Conservation (phyloP, 768 basidiomycete species). For the Mycena pura region DNA sequence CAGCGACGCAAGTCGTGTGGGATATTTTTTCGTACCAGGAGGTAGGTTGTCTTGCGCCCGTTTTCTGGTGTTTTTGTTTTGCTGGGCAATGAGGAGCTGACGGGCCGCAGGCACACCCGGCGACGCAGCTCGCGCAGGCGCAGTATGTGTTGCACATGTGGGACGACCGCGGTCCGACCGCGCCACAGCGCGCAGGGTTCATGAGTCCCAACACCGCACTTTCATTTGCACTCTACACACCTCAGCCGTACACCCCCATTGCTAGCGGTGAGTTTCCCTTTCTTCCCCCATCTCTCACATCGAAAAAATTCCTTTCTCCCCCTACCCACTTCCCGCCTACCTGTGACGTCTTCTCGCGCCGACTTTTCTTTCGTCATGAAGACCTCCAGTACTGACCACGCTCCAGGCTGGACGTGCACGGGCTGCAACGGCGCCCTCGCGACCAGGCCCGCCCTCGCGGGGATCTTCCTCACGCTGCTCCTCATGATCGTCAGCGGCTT, state of each 20-base stretch:
- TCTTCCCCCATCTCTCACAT: not conserved
- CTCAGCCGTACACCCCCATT: slow-evolving; percentile 72
- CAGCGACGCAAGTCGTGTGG: slow-evolving; percentile 79
- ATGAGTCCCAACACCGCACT: slow-evolving; percentile 73
- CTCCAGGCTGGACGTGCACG: slow-evolving; percentile 30
- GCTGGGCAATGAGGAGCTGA: not conserved
- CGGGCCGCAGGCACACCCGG: slow-evolving; percentile 41
- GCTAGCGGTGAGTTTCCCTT: slow-evolving; percentile 48
- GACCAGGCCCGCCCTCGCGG: slow-evolving; percentile 62
- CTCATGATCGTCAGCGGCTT: slow-evolving; percentile 74
- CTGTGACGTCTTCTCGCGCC: no score
- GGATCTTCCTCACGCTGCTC: slow-evolving; percentile 60
- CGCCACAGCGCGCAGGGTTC: slow-evolving; percentile 64
- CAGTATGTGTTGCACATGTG: slow-evolving; percentile 82
- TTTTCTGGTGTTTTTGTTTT: not conserved
- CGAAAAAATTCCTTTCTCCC: not conserved
- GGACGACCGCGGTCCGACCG: slow-evolving; percentile 79
- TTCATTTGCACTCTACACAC: slow-evolving; percentile 86
- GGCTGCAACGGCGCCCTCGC: slow-evolving; percentile 28
- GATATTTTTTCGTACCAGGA: slow-evolving; percentile 78
- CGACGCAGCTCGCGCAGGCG: slow-evolving; percentile 74
- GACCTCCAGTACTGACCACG: no score
- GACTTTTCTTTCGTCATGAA: no score
- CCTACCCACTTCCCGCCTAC: not conserved
- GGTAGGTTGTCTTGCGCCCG: slow-evolving; percentile 6